These are phyloP conservation scores for Magnusiomyces tetraspermus DNA, from an alignment of 1,139 yeast species.

Conservation along the genomic window DNA sequence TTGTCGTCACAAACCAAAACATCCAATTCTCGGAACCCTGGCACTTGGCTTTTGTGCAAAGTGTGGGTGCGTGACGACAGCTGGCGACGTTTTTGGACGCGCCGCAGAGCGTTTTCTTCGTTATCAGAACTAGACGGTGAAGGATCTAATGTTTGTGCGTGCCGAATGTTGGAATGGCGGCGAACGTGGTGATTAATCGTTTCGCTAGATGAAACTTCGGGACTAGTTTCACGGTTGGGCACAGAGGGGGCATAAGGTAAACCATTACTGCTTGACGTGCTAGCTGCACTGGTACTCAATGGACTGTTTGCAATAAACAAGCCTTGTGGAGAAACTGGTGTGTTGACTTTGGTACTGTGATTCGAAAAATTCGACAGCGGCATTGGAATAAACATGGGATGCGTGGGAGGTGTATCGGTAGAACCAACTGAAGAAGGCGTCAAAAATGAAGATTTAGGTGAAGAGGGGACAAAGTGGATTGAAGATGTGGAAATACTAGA, in stretches of 20 bases:
- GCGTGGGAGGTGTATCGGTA: slow-evolving; percentile 1
- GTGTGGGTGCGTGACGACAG: slow-evolving; percentile 30
- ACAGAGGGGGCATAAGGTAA: slow-evolving; percentile 17
- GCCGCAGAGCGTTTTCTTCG: slow-evolving; percentile 50
- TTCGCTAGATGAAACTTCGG: slow-evolving; percentile 21
- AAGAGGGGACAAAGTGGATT: slow-evolving; percentile 3
- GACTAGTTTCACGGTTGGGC: slow-evolving; percentile 24
- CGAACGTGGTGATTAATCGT: slow-evolving; percentile 17
- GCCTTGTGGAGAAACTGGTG: slow-evolving; percentile 11
- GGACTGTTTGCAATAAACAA: neutral
- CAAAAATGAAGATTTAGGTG: slow-evolving; percentile 5
- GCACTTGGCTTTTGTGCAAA: slow-evolving; percentile 21
- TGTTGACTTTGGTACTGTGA: neutral
- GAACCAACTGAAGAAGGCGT: slow-evolving; percentile 10
- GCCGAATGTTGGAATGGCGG: slow-evolving; percentile 25
- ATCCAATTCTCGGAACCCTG: slow-evolving; percentile 38
- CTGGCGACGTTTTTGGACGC: slow-evolving; percentile 53
- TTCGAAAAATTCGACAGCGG: neutral
- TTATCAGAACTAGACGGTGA: slow-evolving; percentile 65
- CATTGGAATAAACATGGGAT: neutral
- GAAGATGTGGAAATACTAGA: slow-evolving; percentile 14
- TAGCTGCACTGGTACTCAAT: neutral
- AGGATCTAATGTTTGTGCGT: slow-evolving; percentile 36
- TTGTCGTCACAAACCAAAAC: slow-evolving; percentile 80
- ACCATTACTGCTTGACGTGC: neutral